phyloP scores from a whole-genome alignment of 2,329 filamentous ascomycete genomes.

The Torrubiella hemipterigena region DNA sequence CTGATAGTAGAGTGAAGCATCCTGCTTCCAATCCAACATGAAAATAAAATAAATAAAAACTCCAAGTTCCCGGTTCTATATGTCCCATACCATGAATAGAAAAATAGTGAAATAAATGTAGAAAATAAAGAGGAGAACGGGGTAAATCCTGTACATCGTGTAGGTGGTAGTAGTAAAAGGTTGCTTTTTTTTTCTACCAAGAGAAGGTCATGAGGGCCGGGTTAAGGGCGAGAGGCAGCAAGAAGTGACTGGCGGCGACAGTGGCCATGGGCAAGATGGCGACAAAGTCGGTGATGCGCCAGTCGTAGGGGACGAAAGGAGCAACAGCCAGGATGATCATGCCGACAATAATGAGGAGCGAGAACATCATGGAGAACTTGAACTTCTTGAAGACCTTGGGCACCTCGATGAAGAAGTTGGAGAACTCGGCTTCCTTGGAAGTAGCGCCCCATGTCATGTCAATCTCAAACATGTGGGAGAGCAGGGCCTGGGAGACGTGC shows the following conservation, averaged over 20 bases:
- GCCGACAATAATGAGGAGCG: constrained; percentile 40
- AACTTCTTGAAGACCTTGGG: constrained; percentile 69
- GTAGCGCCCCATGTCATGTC: constrained; percentile 82
- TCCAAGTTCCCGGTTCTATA: no score
- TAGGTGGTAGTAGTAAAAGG: no score
- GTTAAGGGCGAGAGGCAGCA: constrained; percentile 63
- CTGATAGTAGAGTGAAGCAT: no score
- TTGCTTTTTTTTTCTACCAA: constrained; percentile 52
- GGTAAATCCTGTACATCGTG: no score
- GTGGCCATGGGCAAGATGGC: constrained; percentile 67
- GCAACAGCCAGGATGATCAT: constrained; percentile 56
- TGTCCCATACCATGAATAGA: no score
- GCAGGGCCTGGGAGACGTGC: constrained; percentile 67
- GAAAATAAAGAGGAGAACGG: no score
- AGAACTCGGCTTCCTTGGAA: constrained; percentile 68
- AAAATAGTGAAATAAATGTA: no score
- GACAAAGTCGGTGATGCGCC: constrained; percentile 59
- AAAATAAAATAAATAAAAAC: no score
- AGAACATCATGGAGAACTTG: constrained; percentile 59
- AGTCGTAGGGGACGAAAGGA: constrained; percentile 51
- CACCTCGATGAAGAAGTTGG: constrained; percentile 77
- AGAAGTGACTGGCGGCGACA: constrained; percentile 55
- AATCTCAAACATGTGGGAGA: constrained; percentile 75
- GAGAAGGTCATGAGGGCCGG: constrained; percentile 73
- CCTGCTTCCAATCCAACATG: no score